Evolutionary conservation across 768 basidiomycete genomes (phyloP), one percentile per base, ranked within the genome.

Genomic region (Lactifluus volemus): DNA sequence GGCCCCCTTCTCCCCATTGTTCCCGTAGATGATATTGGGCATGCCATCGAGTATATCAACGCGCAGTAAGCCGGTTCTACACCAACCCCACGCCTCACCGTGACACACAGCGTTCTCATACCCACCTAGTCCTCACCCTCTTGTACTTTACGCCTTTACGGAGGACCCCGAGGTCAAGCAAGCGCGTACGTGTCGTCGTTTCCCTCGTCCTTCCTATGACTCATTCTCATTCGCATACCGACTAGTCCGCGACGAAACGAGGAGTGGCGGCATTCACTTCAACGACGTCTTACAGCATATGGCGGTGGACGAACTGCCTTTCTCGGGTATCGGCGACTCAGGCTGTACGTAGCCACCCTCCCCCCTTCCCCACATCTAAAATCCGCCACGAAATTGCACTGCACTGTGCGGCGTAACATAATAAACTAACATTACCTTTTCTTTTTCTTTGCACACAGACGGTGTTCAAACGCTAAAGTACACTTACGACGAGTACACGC

Each of bases 1-100:
- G 89, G 86, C 0, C 88, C 89, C 0, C 69, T 90, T 25, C 67
- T 90, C 7, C 82, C 88, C 0, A 75, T 91, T 49, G 66, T 89
- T 12, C 73, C 81, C 0, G 78, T 89, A 0, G 79, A 83, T 36
- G 73, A 70, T 55, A 55, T 86, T 7, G 76, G 82, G 3, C 80
- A 81, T 19, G 86, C 83, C 0, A 73, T 87, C 41, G 74, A 76
- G 1, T 82, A 82, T 65, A 70, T 88, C 47, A 80, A 79, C 49
- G 70, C 72, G 3, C 75, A 78, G 86, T 85, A 53, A 17, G 77
- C 63, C 29, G 11, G 11, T 15, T 8, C 38, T n/a, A n/a, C 17
- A 45, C 42, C 2, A 8, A 9, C 19, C 5, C 32, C 3, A 39
- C 45, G 4, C 25, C 38, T 9, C 30, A 15, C 5, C 21, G 21